These are phyloP conservation scores for Pseudogymnoascus sp. DNA, from an alignment of 2,329 filamentous ascomycete genomes.

Conservation along the genomic window DNA sequence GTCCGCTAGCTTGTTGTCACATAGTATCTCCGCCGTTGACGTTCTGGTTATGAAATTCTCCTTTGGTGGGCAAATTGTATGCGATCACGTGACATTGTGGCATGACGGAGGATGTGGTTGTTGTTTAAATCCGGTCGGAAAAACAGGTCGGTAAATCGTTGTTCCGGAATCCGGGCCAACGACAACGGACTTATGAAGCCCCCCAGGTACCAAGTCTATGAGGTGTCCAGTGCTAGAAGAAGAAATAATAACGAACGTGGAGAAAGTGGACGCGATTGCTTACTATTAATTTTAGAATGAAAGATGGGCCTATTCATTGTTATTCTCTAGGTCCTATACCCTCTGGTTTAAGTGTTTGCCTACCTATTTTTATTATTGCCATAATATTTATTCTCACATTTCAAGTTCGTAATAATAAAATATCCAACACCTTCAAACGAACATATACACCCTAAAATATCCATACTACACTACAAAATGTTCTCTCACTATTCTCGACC, in stretches of 20 bases:
- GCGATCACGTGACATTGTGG: not conserved
- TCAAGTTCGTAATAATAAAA: not conserved
- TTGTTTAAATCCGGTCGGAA: not conserved
- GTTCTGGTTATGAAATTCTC: not conserved
- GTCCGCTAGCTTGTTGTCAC: not conserved
- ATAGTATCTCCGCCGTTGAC: not conserved
- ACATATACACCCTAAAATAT: no score
- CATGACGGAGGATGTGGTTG: not conserved
- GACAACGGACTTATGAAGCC: not conserved
- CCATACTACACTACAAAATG: not conserved
- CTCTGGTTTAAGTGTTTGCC: not conserved
- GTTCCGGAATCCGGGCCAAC: not conserved
- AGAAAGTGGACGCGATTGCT: not conserved
- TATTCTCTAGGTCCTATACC: not conserved
- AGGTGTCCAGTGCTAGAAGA: not conserved
- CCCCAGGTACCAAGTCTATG: not conserved
- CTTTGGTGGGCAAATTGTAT: not conserved
- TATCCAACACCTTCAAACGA: not conserved
- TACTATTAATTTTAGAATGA: not conserved
- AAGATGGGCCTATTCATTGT: not conserved
- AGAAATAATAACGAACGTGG: not conserved
- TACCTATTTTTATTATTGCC: not conserved
- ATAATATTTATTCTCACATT: not conserved
- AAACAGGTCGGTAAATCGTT: not conserved
- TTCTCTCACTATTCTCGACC: no score